Percentiles rank a stretch among this genome's conserved stretches.
These are phyloP conservation scores for Cercospora sp. DNA, from an alignment of 2,329 filamentous ascomycete species.

Conservation along the genomic window DNA sequence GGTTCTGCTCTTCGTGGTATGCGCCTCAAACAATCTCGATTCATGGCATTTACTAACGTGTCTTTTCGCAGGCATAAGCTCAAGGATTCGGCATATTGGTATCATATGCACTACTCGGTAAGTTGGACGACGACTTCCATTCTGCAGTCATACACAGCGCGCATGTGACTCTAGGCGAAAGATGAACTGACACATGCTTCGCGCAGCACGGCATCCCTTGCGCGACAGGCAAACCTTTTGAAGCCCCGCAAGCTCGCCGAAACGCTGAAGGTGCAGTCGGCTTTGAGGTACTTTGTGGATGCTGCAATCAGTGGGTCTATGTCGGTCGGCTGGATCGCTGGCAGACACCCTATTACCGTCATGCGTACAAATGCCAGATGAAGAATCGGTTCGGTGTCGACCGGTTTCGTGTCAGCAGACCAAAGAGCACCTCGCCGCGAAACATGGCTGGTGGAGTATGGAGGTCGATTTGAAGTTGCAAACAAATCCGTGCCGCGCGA, in stretches of 20 bases:
- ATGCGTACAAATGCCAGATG: slow-evolving; percentile 69
- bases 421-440: slow-evolving; percentile 20
- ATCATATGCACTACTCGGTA: slow-evolving; percentile 71
- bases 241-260: slow-evolving; percentile 71
- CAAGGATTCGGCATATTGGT: slow-evolving; percentile 91
- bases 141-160: slow-evolving; percentile 37
- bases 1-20: slow-evolving; percentile 80
- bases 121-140: background rate
- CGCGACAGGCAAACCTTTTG: slow-evolving; percentile 74
- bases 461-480: background rate
- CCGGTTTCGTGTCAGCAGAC: slow-evolving; percentile 9
- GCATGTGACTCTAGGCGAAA: slow-evolving; percentile 51
- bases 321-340: slow-evolving; percentile 86
- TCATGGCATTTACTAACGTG: background rate
- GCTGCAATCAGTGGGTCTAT: slow-evolving; percentile 76
- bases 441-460: background rate
- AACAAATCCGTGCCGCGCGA: background rate
- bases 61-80: slow-evolving; percentile 58
- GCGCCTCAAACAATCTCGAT: background rate
- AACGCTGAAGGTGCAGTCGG: slow-evolving; percentile 80
- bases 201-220: slow-evolving; percentile 44
- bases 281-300: slow-evolving; percentile 76
- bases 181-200: slow-evolving; percentile 54
- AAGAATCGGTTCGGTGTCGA: slow-evolving; percentile 17
- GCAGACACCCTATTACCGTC: slow-evolving; percentile 87